Percentiles rank a stretch among this genome's conserved stretches.
These are phyloP conservation scores for Trichaptum fuscoviolaceum DNA, from an alignment of 768 basidiomycete species.

Conservation along the genomic window DNA sequence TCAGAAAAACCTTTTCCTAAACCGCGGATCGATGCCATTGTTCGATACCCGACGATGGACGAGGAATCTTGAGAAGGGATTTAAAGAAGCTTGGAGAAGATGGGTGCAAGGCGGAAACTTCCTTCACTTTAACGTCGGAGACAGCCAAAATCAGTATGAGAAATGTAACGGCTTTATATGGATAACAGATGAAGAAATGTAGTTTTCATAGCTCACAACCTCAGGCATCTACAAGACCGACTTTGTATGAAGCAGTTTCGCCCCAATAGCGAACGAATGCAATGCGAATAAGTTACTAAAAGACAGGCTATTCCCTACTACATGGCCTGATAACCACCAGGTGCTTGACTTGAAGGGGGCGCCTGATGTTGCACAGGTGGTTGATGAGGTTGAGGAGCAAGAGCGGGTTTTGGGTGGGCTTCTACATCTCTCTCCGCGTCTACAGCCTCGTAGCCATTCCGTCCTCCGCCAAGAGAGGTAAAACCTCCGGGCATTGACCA, in stretches of 20 bases:
- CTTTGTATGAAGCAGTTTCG: not conserved
- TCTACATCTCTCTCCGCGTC: constrained; percentile 39
- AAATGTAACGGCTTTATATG: constrained; percentile 25
- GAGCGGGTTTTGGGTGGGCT: not conserved
- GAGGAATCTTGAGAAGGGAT: constrained; percentile 41
- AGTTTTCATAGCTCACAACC: not conserved
- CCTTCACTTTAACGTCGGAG: constrained; percentile 32
- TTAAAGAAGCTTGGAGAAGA: constrained; percentile 38
- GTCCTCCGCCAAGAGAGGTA: constrained; percentile 37
- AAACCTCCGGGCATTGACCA: constrained; percentile 80
- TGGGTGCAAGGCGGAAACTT: constrained; percentile 40
- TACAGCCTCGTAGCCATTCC: constrained; percentile 59
- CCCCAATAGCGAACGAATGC: not conserved
- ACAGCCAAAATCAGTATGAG: constrained; percentile 27
- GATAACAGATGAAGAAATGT: constrained; percentile 22
- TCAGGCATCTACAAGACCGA: not conserved
- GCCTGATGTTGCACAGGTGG: not conserved
- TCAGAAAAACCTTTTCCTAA: constrained; percentile 35
- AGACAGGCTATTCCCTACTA: not conserved
- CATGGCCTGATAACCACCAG: not conserved
- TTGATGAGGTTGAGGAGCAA: not conserved
- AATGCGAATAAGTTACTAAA: not conserved
- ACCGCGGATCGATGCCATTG: constrained; percentile 36
- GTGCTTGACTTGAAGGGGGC: not conserved
- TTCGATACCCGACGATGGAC: constrained; percentile 48